Base-by-base conservation (phyloP, 768 basidiomycete genomes). In the Suillus spraguei region DNA sequence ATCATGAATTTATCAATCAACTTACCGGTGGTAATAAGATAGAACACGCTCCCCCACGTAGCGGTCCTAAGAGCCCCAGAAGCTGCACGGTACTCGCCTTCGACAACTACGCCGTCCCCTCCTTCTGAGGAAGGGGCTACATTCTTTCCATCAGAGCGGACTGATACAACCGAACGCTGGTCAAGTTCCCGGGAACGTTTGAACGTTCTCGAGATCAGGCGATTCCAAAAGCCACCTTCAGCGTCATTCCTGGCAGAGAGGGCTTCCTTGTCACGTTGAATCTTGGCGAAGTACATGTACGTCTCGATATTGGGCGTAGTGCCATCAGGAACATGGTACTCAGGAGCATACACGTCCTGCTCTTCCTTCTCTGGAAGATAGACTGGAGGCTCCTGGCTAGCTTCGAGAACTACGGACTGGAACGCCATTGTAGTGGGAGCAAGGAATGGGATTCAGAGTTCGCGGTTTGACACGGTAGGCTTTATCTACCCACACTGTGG, bases 11-110 rank as follows among this genome's bases (percentile, higher is more conserved):
- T n/a, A n/a, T n/a, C n/a, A n/a, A n/a, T n/a, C n/a, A n/a, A n/a
- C n/a, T n/a, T n/a, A 75, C 75, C 75, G 1, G 84, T 86, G 2
- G 86, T 87, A 61, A 87, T 85, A 28, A 86, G 74, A 67, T 83
- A 86, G 64, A 87, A 86, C 0, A 84, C 68, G 1, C 79, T 75
- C 0, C 79, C 76, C 85, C 85, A 86, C 0, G 79, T 77, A 1
- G 84, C 83, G 0, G 81, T 77, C 59, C 83, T 77, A 44, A 86
- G 66, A 0, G 84, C 82, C 24, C 83, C 71, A 5, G 80, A 78
- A 35, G 84, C 83, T 13, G 74, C 74, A 10, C 74, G 74, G 54
- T 70, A 68, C 55, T 75, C 74, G 70, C 74, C 28, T 70, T 75
- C 58, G 61, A 76, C 64, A 78, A 82, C 49, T 72, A 69, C 16